Percentiles rank a stretch among this genome's conserved stretches.
Evolutionary conservation across 805 yeast genomes (phyloP).

Genomic region (Wickerhamomyces mucosus): DNA sequence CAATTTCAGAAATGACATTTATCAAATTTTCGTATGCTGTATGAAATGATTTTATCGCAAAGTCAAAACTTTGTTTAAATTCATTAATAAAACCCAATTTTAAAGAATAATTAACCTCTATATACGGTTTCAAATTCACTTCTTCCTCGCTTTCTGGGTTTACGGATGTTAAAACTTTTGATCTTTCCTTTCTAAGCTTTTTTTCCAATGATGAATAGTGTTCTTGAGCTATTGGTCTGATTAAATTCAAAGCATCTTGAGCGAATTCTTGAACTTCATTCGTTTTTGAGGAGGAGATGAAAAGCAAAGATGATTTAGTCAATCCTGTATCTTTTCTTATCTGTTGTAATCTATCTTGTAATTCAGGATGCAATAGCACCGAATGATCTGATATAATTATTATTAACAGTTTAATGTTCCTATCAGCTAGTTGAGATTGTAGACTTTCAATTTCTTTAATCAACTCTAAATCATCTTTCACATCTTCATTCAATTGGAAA

Average conservation of each 20-base stretch:
- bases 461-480: constrained; percentile 24
- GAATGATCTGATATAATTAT: constrained; percentile 26
- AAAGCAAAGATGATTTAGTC: constrained; percentile 34
- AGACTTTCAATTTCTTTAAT: constrained; percentile 27
- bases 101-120: constrained; percentile 35
- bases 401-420: constrained; percentile 26
- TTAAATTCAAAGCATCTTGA: constrained; percentile 26
- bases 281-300: constrained; percentile 27
- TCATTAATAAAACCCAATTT: constrained; percentile 44
- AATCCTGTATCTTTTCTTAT: constrained; percentile 34
- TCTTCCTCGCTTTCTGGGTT: constrained; percentile 1
- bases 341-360: constrained; percentile 25
- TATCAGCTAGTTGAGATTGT: constrained; percentile 22
- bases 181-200: constrained; percentile 29
- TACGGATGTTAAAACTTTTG: constrained; percentile 12
- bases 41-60: constrained; percentile 41
- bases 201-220: constrained; percentile 34
- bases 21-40: constrained; percentile 42
- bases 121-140: constrained; percentile 4
- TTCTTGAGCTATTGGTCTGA: constrained; percentile 33
- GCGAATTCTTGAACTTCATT: constrained; percentile 33
- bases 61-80: constrained; percentile 36
- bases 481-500: constrained; percentile 29
- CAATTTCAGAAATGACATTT: constrained; percentile 25
- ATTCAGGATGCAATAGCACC: constrained; percentile 20